Base-by-base conservation (phyloP, 345 rosid genomes). In the Psidium guajava region DNA sequence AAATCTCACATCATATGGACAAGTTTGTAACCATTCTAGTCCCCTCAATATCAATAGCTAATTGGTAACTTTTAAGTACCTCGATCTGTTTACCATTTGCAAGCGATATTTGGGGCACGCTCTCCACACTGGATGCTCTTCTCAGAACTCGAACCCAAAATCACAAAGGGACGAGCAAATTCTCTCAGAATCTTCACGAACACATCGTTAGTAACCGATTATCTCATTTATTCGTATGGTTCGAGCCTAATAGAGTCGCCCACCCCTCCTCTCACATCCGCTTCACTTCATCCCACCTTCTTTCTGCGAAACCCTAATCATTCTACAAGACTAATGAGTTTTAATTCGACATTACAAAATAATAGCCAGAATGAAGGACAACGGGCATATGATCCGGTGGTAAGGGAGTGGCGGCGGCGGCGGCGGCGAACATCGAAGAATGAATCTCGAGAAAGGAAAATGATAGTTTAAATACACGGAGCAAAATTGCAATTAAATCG, bases 41-140 rank as follows among this genome's bases (percentile, higher is more conserved):
- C 18, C 69, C 69, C 32, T n/a, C 15, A 16, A 14, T 15, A 61
- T 28, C 15, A 28, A 28, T 61, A 27, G 74, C 21, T 8, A 16
- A 3, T 8, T 1, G 0, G 18, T 4, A 58, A n/a, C 32, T n/a
- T 58, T 58, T 12, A 58, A 0, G 9, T n/a, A 27, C 10, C 21
- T 59, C 6, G 18, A 59, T 1, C 4, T 1, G 0, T 14, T 18
- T 16, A 59, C 40, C 20, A 1, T n/a, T 8, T 3, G 9, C 40
- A 27, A 59, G 40, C 5, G 5, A 13, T 59, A 1, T 59, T 59
- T 27, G 27, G 20, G 4, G 2, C 18, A 25, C 7, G 5, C 69
- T 2, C 69, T 13, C 36, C 15, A 6, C n/a, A n/a, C n/a, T n/a
- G n/a, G n/a, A n/a, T n/a, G n/a, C n/a, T n/a, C n/a, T n/a, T n/a